These are phyloP conservation scores for Raffaelea ambrosiae DNA, from an alignment of 2,329 filamentous ascomycete genomes.

Conservation along the genomic window DNA sequence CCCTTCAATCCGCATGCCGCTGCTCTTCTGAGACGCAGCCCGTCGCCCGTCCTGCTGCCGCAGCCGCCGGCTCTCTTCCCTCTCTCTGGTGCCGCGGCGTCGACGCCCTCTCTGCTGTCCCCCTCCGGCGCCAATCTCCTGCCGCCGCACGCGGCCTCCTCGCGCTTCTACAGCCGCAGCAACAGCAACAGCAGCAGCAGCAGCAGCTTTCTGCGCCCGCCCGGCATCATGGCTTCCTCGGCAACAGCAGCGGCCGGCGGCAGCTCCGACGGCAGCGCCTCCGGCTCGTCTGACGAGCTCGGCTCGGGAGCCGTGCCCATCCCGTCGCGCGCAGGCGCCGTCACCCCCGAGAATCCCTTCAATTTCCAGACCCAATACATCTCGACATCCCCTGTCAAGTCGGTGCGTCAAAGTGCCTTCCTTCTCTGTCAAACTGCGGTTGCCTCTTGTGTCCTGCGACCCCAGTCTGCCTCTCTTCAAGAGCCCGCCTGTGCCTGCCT, in stretches of 20 bases:
- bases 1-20: constrained; percentile 10
- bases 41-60: constrained; percentile 4
- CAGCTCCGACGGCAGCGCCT: not conserved
- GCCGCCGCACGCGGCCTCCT: not conserved
- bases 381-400: constrained; percentile 67
- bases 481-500: not conserved
- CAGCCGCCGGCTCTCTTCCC: not conserved
- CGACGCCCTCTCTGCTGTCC: not conserved
- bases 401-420: constrained; percentile 41
- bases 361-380: constrained; percentile 85
- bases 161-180: not conserved
- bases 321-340: not conserved
- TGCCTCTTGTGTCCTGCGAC: not conserved
- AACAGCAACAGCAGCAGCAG: not conserved
- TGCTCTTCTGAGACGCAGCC: constrained; percentile 12
- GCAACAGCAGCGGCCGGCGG: not conserved
- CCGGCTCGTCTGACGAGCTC: too few species aligned
- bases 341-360: constrained; percentile 45
- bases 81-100: not conserved
- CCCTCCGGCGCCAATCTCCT: not conserved
- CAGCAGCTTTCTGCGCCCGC: constrained; percentile 1
- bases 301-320: not conserved
- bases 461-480: not conserved
- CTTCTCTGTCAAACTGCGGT: not conserved
- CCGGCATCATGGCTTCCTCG: not conserved